Conservation (phyloP, 805 yeast species). For the Metschnikowia lunata region DNA sequence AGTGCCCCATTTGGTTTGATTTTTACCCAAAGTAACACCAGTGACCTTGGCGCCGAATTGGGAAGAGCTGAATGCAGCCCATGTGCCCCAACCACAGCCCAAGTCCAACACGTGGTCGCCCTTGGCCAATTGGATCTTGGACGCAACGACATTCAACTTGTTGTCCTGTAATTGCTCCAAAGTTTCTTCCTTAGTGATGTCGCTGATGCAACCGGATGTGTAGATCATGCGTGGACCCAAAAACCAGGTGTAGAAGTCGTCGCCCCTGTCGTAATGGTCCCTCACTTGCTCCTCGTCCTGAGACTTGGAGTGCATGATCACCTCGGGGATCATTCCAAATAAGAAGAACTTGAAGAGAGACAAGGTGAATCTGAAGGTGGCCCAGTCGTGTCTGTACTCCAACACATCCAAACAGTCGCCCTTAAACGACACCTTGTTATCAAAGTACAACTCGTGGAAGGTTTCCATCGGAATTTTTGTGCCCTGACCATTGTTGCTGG, state of each 20-base stretch:
- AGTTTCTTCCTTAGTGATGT: slow-evolving; percentile 65
- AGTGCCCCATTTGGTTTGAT: slow-evolving; percentile 90
- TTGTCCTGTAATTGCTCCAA: slow-evolving; percentile 83
- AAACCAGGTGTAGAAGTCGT: slow-evolving; percentile 91
- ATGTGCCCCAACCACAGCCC: slow-evolving; percentile 97
- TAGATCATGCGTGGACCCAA: slow-evolving; percentile 92
- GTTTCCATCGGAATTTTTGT: slow-evolving; percentile 88
- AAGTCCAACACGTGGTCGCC: slow-evolving; percentile 78
- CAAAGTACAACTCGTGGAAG: slow-evolving; percentile 84
- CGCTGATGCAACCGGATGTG: slow-evolving; percentile 80
- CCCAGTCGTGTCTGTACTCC: slow-evolving; percentile 92
- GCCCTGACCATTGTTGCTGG: slow-evolving; percentile 51
- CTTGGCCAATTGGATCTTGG: slow-evolving; percentile 67
- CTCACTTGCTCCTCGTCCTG: slow-evolving; percentile 97
- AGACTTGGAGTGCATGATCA: slow-evolving; percentile 83
- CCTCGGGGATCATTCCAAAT: slow-evolving; percentile 89
- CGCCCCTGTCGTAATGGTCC: slow-evolving; percentile 95
- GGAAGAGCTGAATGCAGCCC: slow-evolving; percentile 78
- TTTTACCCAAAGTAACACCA: slow-evolving; percentile 84
- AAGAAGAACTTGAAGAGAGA: slow-evolving; percentile 75
- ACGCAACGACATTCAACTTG: slow-evolving; percentile 82
- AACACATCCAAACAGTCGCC: slow-evolving; percentile 81
- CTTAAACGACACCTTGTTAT: slow-evolving; percentile 76
- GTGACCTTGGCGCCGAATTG: slow-evolving; percentile 83
- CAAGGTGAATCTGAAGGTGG: slow-evolving; percentile 71